phyloP scores from a whole-genome alignment of 176 grass and related monocot species.

The Carex cristatella region DNA sequence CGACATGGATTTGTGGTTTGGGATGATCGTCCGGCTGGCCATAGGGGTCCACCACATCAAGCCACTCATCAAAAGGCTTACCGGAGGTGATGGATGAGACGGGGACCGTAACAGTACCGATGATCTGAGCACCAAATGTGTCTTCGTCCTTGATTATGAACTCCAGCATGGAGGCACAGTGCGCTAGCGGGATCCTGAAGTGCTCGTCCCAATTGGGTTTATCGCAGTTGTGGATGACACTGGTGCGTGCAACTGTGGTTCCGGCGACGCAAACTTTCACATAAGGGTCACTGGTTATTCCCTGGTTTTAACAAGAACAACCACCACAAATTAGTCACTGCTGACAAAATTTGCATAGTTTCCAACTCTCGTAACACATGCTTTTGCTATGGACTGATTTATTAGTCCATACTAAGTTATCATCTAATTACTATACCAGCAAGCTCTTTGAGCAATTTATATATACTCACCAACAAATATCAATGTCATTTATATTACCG shows the following conservation, averaged over 20 bases:
- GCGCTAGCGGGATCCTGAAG: constrained; percentile 56
- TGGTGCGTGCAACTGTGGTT: constrained; percentile 56
- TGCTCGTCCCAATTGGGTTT: constrained; percentile 31
- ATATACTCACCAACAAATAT: not conserved
- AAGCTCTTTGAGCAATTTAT: not conserved
- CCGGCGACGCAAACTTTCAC: constrained; percentile 24
- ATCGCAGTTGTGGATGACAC: constrained; percentile 56
- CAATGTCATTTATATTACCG: not conserved
- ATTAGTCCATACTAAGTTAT: not conserved
- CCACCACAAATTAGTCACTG: not conserved
- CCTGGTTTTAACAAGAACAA: constrained; percentile 10
- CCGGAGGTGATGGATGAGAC: not conserved
- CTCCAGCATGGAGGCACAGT: constrained; percentile 22
- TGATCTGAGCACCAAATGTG: constrained; percentile 61
- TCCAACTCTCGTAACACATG: not conserved
- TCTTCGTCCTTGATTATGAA: constrained; percentile 71
- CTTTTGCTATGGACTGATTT: not conserved
- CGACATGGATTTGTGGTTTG: not conserved
- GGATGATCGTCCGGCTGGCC: not conserved
- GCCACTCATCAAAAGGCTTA: not conserved
- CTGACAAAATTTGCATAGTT: not conserved
- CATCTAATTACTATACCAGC: not conserved
- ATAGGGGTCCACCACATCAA: constrained; percentile 18
- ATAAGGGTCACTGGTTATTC: constrained; percentile 52
- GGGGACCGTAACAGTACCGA: constrained; percentile 40